Evolutionary conservation across 306 rosid species (phyloP), one percentile per base, ranked within the genome.

Genomic region (barrel medic (Medicago truncatula)): DNA sequence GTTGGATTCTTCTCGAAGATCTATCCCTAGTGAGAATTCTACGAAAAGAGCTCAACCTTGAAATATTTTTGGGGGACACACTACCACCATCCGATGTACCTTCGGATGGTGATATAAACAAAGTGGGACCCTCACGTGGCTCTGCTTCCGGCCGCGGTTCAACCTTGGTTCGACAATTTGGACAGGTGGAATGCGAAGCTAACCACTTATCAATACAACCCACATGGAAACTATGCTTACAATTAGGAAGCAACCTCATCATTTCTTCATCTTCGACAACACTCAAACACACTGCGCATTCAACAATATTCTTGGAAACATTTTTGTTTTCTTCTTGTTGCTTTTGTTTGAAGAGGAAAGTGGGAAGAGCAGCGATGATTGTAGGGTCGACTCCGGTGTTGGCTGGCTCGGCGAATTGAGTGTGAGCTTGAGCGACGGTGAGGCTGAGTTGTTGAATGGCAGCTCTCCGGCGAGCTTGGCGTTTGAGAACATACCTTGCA

Each of bases 221-320:
- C 0, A 82, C 87, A 15, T 90, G 96, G 73, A 90, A 90, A 58
- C 13, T 46, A 64, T 90, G 96, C 58, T 85, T 85, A n/a, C 93
- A 90, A 73, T 83, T 88, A 0, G 93, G 91, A 23, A 90, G 86
- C 67, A 81, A 6, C 74, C 88, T 76, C 2, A 75, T 85, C 66
- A 41, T 67, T 50, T 88, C 89, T 49, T 72, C 87, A 25, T 83
- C 69, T n/a, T 85, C 93, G 0, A 87, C 11, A 36, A 23, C 53
- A 75, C 86, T 83, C 74, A 90, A 59, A 34, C 96, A 90, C 21
- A 90, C 91, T 0, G 93, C 81, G 41, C 96, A 88, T 72, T 90
- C 91, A 2, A 7, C 41, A 2, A 50, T 7, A 25, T 20, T 39
- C 8, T 53, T 53, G 0, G 54, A 67, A 16, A 14, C 36, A 44